Conservation (phyloP, 768 basidiomycete species). For the Tubosaeta sp. region DNA sequence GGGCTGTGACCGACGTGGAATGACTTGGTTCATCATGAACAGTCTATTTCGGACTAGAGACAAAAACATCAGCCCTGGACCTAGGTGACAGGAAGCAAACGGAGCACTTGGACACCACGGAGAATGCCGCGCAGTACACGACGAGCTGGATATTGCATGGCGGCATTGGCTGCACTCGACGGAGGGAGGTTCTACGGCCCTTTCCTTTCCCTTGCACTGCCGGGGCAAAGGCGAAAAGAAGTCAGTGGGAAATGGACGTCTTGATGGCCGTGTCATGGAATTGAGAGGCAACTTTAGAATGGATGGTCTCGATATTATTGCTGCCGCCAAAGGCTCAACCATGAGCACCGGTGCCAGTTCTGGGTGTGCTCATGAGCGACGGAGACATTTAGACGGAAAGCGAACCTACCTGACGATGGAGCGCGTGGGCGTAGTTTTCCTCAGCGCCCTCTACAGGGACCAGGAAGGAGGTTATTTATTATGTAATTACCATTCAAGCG, state of each 20-base stretch:
- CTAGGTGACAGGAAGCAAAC: conserved; percentile 1
- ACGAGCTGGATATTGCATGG: conserved; percentile 37
- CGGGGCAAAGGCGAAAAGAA: conserved; percentile 56
- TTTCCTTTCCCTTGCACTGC: conserved; percentile 52
- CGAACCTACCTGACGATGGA: conserved; percentile 11
- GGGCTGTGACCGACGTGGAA: conserved; percentile 22
- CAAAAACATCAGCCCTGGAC: conserved; percentile 5
- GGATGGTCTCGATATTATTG: conserved; percentile 39
- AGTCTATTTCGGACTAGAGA: conserved; percentile 32
- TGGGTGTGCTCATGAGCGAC: background rate
- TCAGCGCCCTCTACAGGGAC: background rate
- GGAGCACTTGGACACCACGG: conserved; percentile 45
- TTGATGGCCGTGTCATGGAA: conserved; percentile 29
- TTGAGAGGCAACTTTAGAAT: conserved; percentile 27
- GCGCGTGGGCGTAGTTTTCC: conserved; percentile 4
- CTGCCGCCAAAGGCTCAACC: conserved; percentile 60
- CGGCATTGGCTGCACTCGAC: conserved; percentile 29
- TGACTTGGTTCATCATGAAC: conserved; percentile 36
- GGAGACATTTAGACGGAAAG: background rate
- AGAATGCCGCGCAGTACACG: conserved; percentile 44
- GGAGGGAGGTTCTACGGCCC: conserved; percentile 29
- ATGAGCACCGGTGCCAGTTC: conserved; percentile 37
- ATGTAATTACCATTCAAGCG: conserved; percentile 11
- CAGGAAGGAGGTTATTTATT: conserved; percentile 2
- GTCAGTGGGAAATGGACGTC: conserved; percentile 36